Percentiles rank a stretch among this genome's conserved stretches.
phyloP scores from a whole-genome alignment of 441 rosid genomes.

The Gossypium davidsonii region DNA sequence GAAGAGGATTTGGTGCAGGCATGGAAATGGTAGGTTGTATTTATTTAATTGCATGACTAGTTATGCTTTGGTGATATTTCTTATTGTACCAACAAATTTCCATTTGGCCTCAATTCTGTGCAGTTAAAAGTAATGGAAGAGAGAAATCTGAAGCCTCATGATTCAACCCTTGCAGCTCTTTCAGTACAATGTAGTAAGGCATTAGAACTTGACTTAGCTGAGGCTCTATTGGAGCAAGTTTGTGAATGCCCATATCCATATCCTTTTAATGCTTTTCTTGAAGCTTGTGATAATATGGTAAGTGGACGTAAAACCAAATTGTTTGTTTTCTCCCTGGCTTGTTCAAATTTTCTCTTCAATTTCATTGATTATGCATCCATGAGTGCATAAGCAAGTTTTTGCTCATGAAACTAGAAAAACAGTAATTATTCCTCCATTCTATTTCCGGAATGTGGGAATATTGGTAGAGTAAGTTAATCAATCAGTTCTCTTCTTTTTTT shows the following conservation, averaged over 20 bases:
- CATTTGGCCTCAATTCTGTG: constrained; percentile 15
- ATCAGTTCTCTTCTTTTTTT: neutral
- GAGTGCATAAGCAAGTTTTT: neutral
- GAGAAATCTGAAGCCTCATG: constrained; percentile 45
- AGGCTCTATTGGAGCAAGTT: constrained; percentile 57
- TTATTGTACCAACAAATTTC: constrained; percentile 3
- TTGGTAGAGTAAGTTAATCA: neutral
- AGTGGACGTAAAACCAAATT: constrained; percentile 19
- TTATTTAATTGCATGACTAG: constrained; percentile 10
- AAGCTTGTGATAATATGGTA: constrained; percentile 64
- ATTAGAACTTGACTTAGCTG: constrained; percentile 74
- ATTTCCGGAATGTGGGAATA: neutral
- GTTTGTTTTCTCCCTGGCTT: neutral
- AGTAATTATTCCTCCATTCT: neutral
- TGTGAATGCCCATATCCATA: constrained; percentile 34
- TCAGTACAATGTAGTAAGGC: constrained; percentile 51
- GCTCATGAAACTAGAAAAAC: neutral
- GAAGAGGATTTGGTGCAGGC: constrained; percentile 44
- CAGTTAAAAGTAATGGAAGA: constrained; percentile 59
- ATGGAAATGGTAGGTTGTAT: constrained; percentile 48
- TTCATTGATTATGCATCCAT: neutral
- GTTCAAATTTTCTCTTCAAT: neutral
- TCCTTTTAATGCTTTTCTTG: constrained; percentile 62
- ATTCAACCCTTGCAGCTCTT: constrained; percentile 49
- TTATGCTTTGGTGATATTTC: constrained; percentile 15